Evolutionary conservation across 306 rosid genomes (phyloP).

Genomic region (Cicer yamashitae): DNA sequence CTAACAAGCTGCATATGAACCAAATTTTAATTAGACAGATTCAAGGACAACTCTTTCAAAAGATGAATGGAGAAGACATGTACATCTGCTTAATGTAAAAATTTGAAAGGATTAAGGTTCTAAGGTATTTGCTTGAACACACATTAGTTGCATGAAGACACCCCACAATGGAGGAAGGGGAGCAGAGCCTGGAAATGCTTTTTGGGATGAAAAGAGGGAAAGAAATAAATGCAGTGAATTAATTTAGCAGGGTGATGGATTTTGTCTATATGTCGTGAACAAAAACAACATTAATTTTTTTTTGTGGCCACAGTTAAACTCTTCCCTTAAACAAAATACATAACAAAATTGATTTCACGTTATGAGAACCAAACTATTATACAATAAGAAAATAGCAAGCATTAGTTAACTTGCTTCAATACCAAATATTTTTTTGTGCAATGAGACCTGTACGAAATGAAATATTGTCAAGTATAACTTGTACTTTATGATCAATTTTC

Average conservation of each 20-base stretch:
- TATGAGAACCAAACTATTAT: conserved; percentile 15
- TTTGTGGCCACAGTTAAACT: neutral
- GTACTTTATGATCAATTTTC: conserved; percentile 13
- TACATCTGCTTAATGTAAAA: conserved; percentile 3
- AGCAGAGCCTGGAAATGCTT: conserved; percentile 1
- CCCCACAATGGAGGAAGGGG: conserved; percentile 5
- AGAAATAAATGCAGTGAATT: conserved; percentile 29
- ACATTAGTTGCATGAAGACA: conserved; percentile 25
- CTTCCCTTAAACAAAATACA: conserved; percentile 23
- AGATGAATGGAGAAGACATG: conserved; percentile 18
- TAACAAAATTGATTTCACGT: conserved; percentile 21
- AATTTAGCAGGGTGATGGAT: neutral
- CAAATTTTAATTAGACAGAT: conserved; percentile 41
- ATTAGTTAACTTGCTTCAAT: conserved; percentile 6
- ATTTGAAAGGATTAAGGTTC: conserved; percentile 25
- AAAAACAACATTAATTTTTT: neutral
- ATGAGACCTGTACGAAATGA: conserved; percentile 7
- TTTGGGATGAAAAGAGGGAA: neutral
- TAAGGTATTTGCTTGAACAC: conserved; percentile 27
- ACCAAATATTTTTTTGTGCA: conserved; percentile 11
- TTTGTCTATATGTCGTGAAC: conserved; percentile 9
- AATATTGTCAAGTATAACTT: conserved; percentile 5
- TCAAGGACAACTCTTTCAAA: conserved; percentile 40
- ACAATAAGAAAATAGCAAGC: neutral
- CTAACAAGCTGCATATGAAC: conserved; percentile 70